phyloP scores from a whole-genome alignment of 83 land plant genomes.

The Picea abies region DNA sequence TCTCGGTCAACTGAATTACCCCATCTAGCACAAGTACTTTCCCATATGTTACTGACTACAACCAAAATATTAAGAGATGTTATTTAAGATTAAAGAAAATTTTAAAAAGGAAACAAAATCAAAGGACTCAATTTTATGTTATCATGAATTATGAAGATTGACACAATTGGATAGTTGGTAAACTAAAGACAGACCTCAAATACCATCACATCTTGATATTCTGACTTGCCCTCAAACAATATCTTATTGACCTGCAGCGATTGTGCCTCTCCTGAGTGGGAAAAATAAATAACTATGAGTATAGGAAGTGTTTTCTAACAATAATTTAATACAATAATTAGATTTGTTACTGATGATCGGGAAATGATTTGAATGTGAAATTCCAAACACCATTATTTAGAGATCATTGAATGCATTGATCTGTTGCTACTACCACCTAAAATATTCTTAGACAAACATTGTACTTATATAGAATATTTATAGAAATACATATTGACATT shows the following conservation, averaged over 20 bases:
- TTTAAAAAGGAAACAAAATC: background rate
- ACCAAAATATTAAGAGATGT: constrained; percentile 22
- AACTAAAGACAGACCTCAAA: constrained; percentile 62
- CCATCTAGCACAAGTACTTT: constrained; percentile 95
- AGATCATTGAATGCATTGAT: too few relatives aligned
- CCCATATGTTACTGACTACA: constrained; percentile 76
- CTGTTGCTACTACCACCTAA: too few relatives aligned
- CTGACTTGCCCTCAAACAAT: constrained; percentile 85
- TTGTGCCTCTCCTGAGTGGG: constrained; percentile 62
- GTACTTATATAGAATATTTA: too few relatives aligned
- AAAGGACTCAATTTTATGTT: background rate
- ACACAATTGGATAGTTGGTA: background rate
- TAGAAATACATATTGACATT: too few relatives aligned
- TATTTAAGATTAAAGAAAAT: constrained; percentile 32
- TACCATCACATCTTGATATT: constrained; percentile 86
- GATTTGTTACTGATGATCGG: too few relatives aligned
- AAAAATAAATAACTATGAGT: too few relatives aligned
- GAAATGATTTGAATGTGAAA: too few relatives aligned
- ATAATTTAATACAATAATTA: too few relatives aligned
- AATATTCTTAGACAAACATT: too few relatives aligned
- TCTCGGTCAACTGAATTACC: constrained; percentile 90
- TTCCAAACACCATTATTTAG: too few relatives aligned
- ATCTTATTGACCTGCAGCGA: constrained; percentile 89
- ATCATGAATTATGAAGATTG: background rate
- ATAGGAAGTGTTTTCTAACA: too few relatives aligned